Conservation (phyloP, 495 filamentous ascomycete genomes). For the Trichoderma asperelloides region DNA sequence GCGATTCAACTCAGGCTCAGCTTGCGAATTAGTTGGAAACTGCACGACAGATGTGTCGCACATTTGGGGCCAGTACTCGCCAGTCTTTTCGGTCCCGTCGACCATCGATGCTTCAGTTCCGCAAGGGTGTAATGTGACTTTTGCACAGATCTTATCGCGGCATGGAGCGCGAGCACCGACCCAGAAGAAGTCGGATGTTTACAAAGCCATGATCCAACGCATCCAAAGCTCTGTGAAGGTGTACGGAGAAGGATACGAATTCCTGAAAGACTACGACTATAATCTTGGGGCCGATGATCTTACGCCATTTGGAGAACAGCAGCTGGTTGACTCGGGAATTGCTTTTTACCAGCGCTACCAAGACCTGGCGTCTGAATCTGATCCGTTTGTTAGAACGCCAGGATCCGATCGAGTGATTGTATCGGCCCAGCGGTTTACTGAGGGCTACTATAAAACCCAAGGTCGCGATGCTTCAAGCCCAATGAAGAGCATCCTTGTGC, state of each 20-base stretch:
- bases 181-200: constrained; percentile 45
- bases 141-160: constrained; percentile 69
- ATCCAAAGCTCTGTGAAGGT: constrained; percentile 50
- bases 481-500: constrained; percentile 51
- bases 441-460: constrained; percentile 59
- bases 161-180: constrained; percentile 84
- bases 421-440: constrained; percentile 62
- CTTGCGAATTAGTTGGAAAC: neutral
- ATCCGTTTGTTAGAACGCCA: constrained; percentile 65
- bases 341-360: constrained; percentile 66
- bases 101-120: constrained; percentile 49
- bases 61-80: constrained; percentile 80
- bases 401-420: constrained; percentile 63
- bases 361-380: constrained; percentile 38
- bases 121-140: constrained; percentile 56
- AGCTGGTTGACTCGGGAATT: constrained; percentile 66
- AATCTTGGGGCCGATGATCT: constrained; percentile 66
- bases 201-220: constrained; percentile 45
- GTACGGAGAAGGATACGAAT: constrained; percentile 51
- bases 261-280: constrained; percentile 63
- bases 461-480: constrained; percentile 32
- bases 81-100: constrained; percentile 65
- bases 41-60: constrained; percentile 53
- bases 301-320: constrained; percentile 58
- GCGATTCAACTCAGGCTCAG: constrained; percentile 14